A percentile compares a stretch with the other conserved stretches of the same genome.
phyloP scores from a whole-genome alignment of 169 alveolate species.

The Plasmodium cynomolgi region DNA sequence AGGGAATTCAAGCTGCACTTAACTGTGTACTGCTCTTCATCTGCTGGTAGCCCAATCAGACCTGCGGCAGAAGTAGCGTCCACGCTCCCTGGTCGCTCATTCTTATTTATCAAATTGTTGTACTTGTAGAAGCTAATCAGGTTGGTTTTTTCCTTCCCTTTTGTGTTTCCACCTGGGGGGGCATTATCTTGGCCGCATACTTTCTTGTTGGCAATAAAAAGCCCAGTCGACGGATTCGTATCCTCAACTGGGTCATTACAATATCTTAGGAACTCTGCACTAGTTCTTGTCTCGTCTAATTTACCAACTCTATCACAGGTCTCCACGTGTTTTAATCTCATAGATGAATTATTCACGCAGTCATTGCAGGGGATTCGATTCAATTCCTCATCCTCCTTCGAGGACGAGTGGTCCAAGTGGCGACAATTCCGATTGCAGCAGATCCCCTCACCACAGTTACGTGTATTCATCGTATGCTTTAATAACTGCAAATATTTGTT shows the following conservation, averaged over 20 bases:
- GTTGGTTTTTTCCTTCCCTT: slow-evolving; percentile 53
- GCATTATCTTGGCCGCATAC: neutral
- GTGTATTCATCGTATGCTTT: neutral
- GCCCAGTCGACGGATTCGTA: neutral
- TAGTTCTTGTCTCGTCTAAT: slow-evolving; percentile 7
- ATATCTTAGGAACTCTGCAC: neutral
- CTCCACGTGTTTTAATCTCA: neutral
- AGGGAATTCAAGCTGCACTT: neutral
- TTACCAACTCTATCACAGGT: neutral
- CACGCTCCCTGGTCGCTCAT: neutral
- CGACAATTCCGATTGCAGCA: neutral
- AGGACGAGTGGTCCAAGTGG: neutral
- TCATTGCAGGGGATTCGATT: neutral
- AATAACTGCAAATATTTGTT: slow-evolving; percentile 10
- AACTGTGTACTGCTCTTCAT: neutral
- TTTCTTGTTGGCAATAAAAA: neutral
- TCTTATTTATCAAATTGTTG: slow-evolving; percentile 29
- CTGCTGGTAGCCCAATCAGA: neutral
- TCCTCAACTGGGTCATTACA: neutral
- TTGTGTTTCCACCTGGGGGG: neutral
- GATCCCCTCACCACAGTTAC: neutral
- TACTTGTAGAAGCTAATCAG: slow-evolving; percentile 61
- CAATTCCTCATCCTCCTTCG: slow-evolving; percentile 1
- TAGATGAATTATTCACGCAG: neutral
- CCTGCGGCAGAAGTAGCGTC: neutral